Conservation (phyloP, 805 yeast genomes). For the Lipomyces sp. region DNA sequence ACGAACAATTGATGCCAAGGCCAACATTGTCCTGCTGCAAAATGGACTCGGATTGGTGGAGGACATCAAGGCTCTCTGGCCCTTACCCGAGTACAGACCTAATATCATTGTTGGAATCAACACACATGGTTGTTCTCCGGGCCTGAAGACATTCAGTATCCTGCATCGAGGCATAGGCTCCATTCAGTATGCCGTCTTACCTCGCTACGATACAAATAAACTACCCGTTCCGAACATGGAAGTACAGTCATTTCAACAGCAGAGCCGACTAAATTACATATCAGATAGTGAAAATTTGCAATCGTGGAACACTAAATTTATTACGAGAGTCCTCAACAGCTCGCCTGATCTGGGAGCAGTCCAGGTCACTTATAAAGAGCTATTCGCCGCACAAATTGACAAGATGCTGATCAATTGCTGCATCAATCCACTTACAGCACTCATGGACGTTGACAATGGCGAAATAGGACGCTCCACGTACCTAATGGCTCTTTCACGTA, state of each 20-base stretch:
- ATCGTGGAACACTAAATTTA: background rate
- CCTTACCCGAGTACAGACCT: constrained; percentile 54
- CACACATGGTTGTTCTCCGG: constrained; percentile 73
- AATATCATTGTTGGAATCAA: constrained; percentile 73
- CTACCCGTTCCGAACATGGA: background rate
- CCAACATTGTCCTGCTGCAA: constrained; percentile 63
- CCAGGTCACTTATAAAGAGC: constrained; percentile 49
- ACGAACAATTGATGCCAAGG: constrained; percentile 7
- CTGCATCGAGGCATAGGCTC: constrained; percentile 77
- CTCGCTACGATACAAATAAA: constrained; percentile 44
- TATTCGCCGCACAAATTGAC: constrained; percentile 66
- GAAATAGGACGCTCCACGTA: constrained; percentile 54
- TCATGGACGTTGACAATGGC: constrained; percentile 78
- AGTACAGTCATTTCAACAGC: background rate
- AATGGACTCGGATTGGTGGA: constrained; percentile 82
- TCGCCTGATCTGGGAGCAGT: constrained; percentile 31
- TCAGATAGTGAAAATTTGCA: background rate
- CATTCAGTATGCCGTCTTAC: constrained; percentile 62
- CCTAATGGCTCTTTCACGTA: constrained; percentile 3
- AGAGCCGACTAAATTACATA: background rate
- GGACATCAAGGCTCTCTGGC: constrained; percentile 62
- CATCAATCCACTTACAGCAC: constrained; percentile 81
- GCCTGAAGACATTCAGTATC: constrained; percentile 44
- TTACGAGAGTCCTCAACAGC: constrained; percentile 7
- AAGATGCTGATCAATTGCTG: constrained; percentile 82